Evolutionary conservation across 805 yeast genomes (phyloP), one percentile per base, ranked within the genome.

Genomic region (Cyberlindnera meyerae): DNA sequence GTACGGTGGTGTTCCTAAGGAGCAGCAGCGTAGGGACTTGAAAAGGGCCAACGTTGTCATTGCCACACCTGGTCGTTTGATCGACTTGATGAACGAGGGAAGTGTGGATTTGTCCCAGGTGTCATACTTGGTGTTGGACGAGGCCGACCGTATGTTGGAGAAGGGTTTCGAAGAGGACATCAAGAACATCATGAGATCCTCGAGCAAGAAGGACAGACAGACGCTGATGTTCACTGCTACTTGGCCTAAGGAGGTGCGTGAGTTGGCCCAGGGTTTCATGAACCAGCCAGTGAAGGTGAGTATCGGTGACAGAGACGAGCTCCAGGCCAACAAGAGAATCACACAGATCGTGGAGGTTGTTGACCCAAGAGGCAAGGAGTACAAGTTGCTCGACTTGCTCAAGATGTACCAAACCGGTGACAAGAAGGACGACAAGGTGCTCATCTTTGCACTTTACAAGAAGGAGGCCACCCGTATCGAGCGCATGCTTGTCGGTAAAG

Each of bases 201-300:
- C 86, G 12, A 67, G 73, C 17, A 55, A 63, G 22, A 35, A 54
- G 4, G 58, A 61, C 18, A 71, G 97, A 66, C 97, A 90, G 63
- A 93, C 98, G 0, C 71, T 93, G 46, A 93, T 93, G 97, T 93
- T 93, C 65, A 90, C 98, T 8, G 99, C 99, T n/a, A 93, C 99
- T 1, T 93, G 98, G 98, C 99, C 99, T n/a, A 85, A 84, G 52
- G 95, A 90, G 65, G 97, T 93, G 24, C 80, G 97, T 57, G 94
- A 87, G 46, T 71, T 93, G 45, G 98, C 98, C 8, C 57, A 78
- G 14, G 74, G 82, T 6, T 93, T 82, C 63, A 84, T 93, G 95
- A 75, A 72, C 16, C 53, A 60, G 11, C 95, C 97, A n/a, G 86
- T 87, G 33, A 88, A 85, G 61, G 84, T 93, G 28, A 79, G 93